A percentile compares a stretch with the other conserved stretches of the same genome.
These are phyloP conservation scores for Pythium monospermum DNA, from an alignment of 352 stramenopile species.

Conservation along the genomic window DNA sequence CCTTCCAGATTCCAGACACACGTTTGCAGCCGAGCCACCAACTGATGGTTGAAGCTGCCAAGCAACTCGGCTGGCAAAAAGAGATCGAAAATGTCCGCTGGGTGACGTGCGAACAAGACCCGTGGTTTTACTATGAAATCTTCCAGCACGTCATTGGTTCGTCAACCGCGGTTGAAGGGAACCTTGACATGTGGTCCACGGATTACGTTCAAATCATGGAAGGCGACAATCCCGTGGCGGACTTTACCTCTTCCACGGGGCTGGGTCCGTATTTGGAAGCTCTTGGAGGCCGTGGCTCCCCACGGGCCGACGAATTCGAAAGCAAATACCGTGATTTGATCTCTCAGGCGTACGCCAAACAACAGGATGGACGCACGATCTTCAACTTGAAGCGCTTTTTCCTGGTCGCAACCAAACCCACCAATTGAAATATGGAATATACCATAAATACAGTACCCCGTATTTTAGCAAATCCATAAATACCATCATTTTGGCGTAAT, in stretches of 20 bases:
- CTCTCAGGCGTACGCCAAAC: slow-evolving; percentile 44
- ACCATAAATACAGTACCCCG: slow-evolving; percentile 1
- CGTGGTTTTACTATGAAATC: slow-evolving; percentile 68
- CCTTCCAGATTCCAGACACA: slow-evolving; percentile 73
- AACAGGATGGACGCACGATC: slow-evolving; percentile 49
- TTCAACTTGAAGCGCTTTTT: slow-evolving; percentile 27
- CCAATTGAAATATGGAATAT: background rate
- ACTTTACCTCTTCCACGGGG: slow-evolving; percentile 59
- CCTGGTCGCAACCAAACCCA: background rate
- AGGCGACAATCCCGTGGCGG: slow-evolving; percentile 53
- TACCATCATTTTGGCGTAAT: background rate
- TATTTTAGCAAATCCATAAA: slow-evolving; percentile 1
- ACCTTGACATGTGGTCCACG: slow-evolving; percentile 64
- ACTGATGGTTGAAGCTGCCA: slow-evolving; percentile 48
- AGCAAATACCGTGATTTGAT: slow-evolving; percentile 57
- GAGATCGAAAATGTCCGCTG: slow-evolving; percentile 48
- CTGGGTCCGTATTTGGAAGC: slow-evolving; percentile 58
- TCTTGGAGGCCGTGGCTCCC: slow-evolving; percentile 27
- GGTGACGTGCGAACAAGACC: slow-evolving; percentile 63
- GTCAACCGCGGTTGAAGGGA: background rate
- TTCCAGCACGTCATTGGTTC: slow-evolving; percentile 26
- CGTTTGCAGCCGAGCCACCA: slow-evolving; percentile 51
- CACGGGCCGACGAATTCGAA: slow-evolving; percentile 30
- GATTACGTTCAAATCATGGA: slow-evolving; percentile 58
- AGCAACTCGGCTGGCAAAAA: slow-evolving; percentile 30